Conservation (phyloP, 139 green algal genomes). For the Coccomyxa sp. region DNA sequence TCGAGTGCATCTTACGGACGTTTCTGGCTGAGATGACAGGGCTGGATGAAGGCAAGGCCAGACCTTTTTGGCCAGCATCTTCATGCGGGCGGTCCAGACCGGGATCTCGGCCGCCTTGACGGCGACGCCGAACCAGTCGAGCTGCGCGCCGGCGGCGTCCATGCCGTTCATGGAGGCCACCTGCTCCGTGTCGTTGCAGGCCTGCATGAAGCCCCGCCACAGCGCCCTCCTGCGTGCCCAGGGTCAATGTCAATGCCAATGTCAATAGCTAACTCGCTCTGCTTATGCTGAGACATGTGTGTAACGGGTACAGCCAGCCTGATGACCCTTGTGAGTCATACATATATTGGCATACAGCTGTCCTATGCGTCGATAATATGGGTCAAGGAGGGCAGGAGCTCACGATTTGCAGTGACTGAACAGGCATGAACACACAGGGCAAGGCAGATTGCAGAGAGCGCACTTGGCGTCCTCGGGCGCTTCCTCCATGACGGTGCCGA, state of each 20-base stretch:
- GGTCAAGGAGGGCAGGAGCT: too few relatives aligned
- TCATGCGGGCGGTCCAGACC: conserved; percentile 44
- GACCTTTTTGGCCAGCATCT: conserved; percentile 48
- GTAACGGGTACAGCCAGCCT: too few relatives aligned
- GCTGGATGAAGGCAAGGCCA: too few relatives aligned
- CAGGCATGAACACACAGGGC: neutral
- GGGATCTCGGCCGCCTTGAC: conserved; percentile 79
- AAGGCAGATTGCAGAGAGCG: neutral
- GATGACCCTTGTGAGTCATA: too few relatives aligned
- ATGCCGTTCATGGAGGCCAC: neutral
- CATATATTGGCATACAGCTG: too few relatives aligned
- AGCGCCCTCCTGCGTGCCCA: conserved; percentile 18
- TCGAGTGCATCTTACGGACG: too few relatives aligned
- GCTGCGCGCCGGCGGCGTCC: conserved; percentile 40
- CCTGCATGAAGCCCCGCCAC: conserved; percentile 15
- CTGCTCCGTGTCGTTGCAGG: conserved; percentile 8
- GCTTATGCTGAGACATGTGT: too few relatives aligned
- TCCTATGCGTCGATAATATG: too few relatives aligned
- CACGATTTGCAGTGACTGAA: too few relatives aligned
- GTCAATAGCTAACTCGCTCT: too few relatives aligned
- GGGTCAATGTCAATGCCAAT: too few relatives aligned
- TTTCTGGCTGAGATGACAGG: too few relatives aligned
- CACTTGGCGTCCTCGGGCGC: conserved; percentile 13
- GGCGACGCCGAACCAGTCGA: conserved; percentile 89
- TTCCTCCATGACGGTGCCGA: conserved; percentile 15